Base-by-base conservation (phyloP, 495 filamentous ascomycete genomes). In the Aspergillus nidulans region DNA sequence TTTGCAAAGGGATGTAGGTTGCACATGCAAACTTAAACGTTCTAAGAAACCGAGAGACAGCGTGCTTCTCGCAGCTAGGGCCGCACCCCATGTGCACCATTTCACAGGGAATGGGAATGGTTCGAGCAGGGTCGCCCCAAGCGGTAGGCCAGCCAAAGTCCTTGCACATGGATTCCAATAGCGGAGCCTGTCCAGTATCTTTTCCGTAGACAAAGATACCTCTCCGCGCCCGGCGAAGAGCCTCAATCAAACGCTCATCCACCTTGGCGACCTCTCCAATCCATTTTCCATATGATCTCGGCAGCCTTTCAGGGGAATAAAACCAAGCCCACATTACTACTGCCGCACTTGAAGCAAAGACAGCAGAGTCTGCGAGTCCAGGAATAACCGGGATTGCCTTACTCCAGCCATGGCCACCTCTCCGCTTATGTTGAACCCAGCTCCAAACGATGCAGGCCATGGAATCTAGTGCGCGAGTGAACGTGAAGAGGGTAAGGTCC, bases 291-390 rank as follows among this genome's bases (percentile, higher is more conserved):
- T 96, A 97, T 23, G 86, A 77, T 30, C 68, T 79, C 10, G 90
- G 90, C 5, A 95, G 72, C 45, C 82, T 77, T 36, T 80, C 73
- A 0, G 89, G 89, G 3, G 65, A 59, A 73, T 92, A 95, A 62
- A 95, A 85, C 88, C 88, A 95, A 18, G 88, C 81, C 86, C 89
- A 91, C 90, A 95, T 97, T 45, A 97, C 85, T 3, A 90, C 70
- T n/a, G 83, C 87, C 42, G 83, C 82, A 58, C 87, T 92, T 50
- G 80, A 61, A 18, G 89, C 83, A 65, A 97, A 97, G 5, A 92
- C 64, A 9, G 79, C 71, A n/a, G 89, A 80, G 63, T 91, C 88
- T 24, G 82, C 73, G 36, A 85, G 62, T 16, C 67, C 70, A 6
- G 82, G 77, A 30, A 84, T 61, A 26, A 79, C 42, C 7, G 69